These are phyloP conservation scores for Emericellopsis cladophorae DNA, from an alignment of 2,329 filamentous ascomycete species.

Conservation along the genomic window DNA sequence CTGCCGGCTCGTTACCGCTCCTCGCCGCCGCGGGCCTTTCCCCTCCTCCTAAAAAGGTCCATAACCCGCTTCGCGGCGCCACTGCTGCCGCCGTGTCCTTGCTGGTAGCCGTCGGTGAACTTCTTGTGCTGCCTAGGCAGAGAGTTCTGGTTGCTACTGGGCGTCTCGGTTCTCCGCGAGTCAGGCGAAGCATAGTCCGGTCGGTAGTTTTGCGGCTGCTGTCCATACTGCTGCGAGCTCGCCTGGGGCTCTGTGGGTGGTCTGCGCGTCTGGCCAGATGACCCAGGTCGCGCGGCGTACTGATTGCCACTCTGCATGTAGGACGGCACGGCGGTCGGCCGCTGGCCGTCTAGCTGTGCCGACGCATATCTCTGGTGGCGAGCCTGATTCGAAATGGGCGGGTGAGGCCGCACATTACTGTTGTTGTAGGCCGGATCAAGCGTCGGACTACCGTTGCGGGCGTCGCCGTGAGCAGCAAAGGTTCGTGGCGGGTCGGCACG, in stretches of 20 bases:
- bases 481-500: slow-evolving; percentile 14
- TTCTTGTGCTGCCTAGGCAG: slow-evolving; percentile 79
- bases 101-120: slow-evolving; percentile 82
- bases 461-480: slow-evolving; percentile 21
- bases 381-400: slow-evolving; percentile 15
- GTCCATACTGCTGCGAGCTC: slow-evolving; percentile 23
- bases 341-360: slow-evolving; percentile 22
- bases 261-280: slow-evolving; percentile 35
- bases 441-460: slow-evolving; percentile 21
- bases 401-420: slow-evolving; percentile 2
- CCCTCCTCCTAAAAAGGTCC: slow-evolving; percentile 91
- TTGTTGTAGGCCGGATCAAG: slow-evolving; percentile 23
- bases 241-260: slow-evolving; percentile 23
- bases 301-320: slow-evolving; percentile 32
- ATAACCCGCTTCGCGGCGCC: slow-evolving; percentile 87
- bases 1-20: slow-evolving; percentile 25
- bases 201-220: slow-evolving; percentile 8
- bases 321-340: slow-evolving; percentile 29
- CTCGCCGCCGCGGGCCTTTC: slow-evolving; percentile 56
- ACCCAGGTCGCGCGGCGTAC: slow-evolving; percentile 39
- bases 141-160: slow-evolving; percentile 36
- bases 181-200: slow-evolving; percentile 27
- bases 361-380: slow-evolving; percentile 27
- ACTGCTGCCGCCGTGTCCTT: slow-evolving; percentile 69
- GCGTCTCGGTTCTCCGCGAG: slow-evolving; percentile 21